Percentiles rank a stretch among this genome's conserved stretches.
Conservation (phyloP, 257 asterid genomes). For the Mitragyna speciosa region DNA sequence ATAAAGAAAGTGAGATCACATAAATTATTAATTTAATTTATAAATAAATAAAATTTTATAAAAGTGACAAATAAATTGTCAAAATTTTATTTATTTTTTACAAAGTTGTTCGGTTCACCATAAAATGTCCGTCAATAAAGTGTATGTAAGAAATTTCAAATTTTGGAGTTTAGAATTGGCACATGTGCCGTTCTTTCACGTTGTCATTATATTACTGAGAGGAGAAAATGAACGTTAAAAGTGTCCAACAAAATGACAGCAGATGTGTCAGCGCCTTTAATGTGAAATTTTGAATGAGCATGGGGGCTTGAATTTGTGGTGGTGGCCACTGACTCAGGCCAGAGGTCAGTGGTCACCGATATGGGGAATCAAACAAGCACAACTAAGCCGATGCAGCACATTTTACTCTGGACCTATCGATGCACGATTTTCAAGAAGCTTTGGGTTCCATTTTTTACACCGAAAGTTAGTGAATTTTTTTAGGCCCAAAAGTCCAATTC, state of each 20-base stretch:
- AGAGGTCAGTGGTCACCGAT: conserved; percentile 17
- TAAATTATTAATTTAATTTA: too few species aligned
- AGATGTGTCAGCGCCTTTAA: conserved; percentile 44
- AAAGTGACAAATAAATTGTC: too few species aligned
- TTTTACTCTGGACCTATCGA: background rate
- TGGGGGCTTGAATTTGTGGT: background rate
- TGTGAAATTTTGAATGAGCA: background rate
- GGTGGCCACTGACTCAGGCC: background rate
- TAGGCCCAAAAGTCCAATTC: background rate
- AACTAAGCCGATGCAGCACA: background rate
- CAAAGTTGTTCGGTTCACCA: too few species aligned
- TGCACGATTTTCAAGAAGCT: background rate
- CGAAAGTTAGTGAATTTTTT: background rate
- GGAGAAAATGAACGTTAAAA: conserved; percentile 2
- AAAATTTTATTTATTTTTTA: too few species aligned
- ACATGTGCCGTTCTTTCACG: background rate
- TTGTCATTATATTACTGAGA: background rate
- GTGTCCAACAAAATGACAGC: conserved; percentile 33
- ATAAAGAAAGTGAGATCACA: too few species aligned
- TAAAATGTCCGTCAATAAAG: too few species aligned
- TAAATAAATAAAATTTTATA: too few species aligned
- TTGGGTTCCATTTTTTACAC: background rate
- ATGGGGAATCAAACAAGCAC: background rate
- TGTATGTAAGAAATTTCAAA: too few species aligned
- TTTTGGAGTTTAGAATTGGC: background rate